These are phyloP conservation scores for Phalaenopsis equestris DNA, from an alignment of 106 monocot species.

Conservation along the genomic window DNA sequence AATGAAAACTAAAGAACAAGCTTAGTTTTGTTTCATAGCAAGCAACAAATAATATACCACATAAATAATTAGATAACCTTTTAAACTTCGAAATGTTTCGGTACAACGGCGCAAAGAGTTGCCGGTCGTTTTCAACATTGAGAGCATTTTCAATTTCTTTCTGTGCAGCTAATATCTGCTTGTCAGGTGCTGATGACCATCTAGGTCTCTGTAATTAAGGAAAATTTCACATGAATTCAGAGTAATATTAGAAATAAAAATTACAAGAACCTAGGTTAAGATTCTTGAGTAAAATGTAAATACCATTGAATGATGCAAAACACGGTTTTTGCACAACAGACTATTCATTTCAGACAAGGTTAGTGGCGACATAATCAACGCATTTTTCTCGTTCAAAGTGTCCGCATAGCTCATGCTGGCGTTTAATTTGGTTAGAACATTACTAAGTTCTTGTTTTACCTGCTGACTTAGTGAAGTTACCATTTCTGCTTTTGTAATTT, in stretches of 20 bases:
- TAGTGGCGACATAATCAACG: slow-evolving; percentile 12
- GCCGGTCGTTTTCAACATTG: slow-evolving; percentile 11
- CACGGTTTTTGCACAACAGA: slow-evolving; percentile 19
- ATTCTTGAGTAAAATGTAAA: neutral
- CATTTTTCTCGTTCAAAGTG: slow-evolving; percentile 5
- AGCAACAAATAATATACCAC: neutral
- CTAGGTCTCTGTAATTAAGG: slow-evolving; percentile 35
- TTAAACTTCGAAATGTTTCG: slow-evolving; percentile 47
- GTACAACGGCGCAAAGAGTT: slow-evolving; percentile 40
- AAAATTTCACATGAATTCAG: neutral
- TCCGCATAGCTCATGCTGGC: neutral
- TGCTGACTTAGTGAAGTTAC: neutral
- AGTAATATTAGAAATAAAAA: neutral
- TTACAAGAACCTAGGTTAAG: neutral
- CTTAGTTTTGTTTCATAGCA: neutral
- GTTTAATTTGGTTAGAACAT: neutral
- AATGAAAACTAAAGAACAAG: neutral
- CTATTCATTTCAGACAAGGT: slow-evolving; percentile 27
- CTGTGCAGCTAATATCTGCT: slow-evolving; percentile 32
- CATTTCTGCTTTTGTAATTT: no score
- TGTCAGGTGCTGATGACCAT: slow-evolving; percentile 38
- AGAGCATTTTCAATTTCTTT: slow-evolving; percentile 38
- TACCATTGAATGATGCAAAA: slow-evolving; percentile 30
- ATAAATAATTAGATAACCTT: slow-evolving; percentile 15
- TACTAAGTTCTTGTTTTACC: neutral